phyloP scores from a whole-genome alignment of 352 stramenopile species.

The Globisporangium polare region DNA sequence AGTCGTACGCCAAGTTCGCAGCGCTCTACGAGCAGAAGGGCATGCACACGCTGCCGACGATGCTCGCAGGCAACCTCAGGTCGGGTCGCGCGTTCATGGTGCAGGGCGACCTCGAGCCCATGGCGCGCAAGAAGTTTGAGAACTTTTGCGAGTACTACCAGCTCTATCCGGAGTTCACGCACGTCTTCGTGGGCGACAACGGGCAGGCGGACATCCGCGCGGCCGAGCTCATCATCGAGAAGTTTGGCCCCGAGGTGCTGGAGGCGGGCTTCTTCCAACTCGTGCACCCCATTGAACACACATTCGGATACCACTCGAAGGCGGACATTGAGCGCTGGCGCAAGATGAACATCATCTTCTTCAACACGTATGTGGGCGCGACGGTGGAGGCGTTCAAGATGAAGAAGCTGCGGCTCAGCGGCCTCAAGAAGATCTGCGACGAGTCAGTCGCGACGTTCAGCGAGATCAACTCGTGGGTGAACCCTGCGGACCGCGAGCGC shows the following conservation, averaged over 20 bases:
- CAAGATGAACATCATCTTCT: conserved; percentile 90
- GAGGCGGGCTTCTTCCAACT: conserved; percentile 89
- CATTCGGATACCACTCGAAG: conserved; percentile 76
- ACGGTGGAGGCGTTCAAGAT: conserved; percentile 72
- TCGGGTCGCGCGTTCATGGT: conserved; percentile 95
- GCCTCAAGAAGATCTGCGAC: conserved; percentile 68
- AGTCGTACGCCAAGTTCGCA: conserved; percentile 96
- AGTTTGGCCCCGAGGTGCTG: conserved; percentile 56
- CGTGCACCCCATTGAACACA: conserved; percentile 83
- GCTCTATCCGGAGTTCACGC: conserved; percentile 98
- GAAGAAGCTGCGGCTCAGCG: conserved; percentile 60
- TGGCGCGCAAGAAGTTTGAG: conserved; percentile 98
- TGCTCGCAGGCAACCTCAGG: conserved; percentile 93
- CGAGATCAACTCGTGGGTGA: conserved; percentile 52
- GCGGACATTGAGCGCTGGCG: conserved; percentile 74
- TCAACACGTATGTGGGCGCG: conserved; percentile 88
- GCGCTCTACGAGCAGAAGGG: conserved; percentile 89
- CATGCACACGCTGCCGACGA: conserved; percentile 94
- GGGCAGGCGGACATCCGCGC: conserved; percentile 92
- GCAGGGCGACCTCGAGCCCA: conserved; percentile 93
- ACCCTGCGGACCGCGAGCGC: conserved; percentile 51
- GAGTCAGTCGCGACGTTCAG: conserved; percentile 51
- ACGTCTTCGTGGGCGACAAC: conserved; percentile 99
- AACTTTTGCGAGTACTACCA: conserved; percentile 93
- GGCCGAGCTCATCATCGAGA: conserved; percentile 86